A percentile compares a stretch with the other conserved stretches of the same genome.
phyloP scores from a whole-genome alignment of 805 yeast species.

The Metschnikowia dekortorum region DNA sequence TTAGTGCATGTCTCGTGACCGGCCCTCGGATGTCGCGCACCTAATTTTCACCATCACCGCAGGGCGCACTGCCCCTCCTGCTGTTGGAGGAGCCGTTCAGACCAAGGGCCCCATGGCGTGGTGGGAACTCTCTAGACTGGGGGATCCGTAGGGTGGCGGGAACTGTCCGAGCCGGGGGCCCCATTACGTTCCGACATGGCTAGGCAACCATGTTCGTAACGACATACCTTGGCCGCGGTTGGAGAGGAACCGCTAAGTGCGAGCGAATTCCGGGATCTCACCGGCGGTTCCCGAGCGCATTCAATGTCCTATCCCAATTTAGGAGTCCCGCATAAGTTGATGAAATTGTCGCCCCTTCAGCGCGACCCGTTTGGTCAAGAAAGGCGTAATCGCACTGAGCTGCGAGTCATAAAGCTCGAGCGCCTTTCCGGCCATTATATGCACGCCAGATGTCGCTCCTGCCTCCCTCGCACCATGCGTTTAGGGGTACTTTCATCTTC shows the following conservation, averaged over 20 bases:
- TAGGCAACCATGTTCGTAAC: not conserved
- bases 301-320: not conserved
- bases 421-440: not conserved
- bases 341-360: not conserved
- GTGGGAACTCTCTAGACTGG: too few species aligned
- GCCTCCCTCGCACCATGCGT: not conserved
- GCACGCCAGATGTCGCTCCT: not conserved
- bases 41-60: too few species aligned
- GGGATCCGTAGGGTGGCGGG: too few species aligned
- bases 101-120: not conserved
- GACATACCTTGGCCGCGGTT: not conserved
- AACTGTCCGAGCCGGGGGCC: too few species aligned
- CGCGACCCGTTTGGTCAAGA: not conserved
- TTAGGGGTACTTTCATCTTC: not conserved
- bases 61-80: not conserved
- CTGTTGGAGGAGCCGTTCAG: not conserved
- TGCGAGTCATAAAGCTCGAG: not conserved
- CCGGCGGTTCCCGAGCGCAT: not conserved
- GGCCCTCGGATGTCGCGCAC: too few species aligned
- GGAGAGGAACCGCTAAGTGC: not conserved
- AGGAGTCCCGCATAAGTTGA: not conserved
- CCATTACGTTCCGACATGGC: not conserved
- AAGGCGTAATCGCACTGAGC: not conserved
- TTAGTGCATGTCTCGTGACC: not conserved
- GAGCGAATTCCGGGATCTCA: not conserved